Percentiles rank a stretch among this genome's conserved stretches.
These are phyloP conservation scores for Eimeria brunetti DNA, from an alignment of 169 alveolate species.

Conservation along the genomic window DNA sequence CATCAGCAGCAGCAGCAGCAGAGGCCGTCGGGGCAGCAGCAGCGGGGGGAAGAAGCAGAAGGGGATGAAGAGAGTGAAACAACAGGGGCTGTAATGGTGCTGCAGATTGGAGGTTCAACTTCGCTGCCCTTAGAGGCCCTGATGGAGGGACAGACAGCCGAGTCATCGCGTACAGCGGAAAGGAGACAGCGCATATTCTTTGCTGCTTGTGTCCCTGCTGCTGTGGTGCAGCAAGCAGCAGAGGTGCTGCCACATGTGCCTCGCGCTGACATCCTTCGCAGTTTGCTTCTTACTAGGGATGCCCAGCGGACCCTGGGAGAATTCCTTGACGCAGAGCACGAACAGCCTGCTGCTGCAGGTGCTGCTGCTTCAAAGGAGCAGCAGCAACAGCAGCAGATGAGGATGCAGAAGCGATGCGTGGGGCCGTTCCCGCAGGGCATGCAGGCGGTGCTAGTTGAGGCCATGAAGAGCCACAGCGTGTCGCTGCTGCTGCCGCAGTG, in stretches of 20 bases:
- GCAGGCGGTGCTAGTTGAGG: slow-evolving; percentile 73
- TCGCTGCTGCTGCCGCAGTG: slow-evolving; percentile 73
- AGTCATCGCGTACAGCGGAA: slow-evolving; percentile 65
- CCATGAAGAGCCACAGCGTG: slow-evolving; percentile 73
- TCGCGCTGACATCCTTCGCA: slow-evolving; percentile 42
- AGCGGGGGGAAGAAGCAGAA: neutral
- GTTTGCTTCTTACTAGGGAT: slow-evolving; percentile 71
- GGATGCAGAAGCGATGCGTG: neutral
- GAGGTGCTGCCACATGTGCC: slow-evolving; percentile 70
- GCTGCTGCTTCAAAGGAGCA: neutral
- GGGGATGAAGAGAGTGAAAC: slow-evolving; percentile 52
- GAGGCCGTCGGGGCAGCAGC: neutral
- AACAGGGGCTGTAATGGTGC: slow-evolving; percentile 68
- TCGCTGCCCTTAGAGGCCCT: slow-evolving; percentile 70
- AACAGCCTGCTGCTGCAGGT: neutral
- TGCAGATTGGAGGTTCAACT: slow-evolving; percentile 46
- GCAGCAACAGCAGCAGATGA: neutral
- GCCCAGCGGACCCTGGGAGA: slow-evolving; percentile 15
- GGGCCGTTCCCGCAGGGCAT: slow-evolving; percentile 80
- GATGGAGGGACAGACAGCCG: slow-evolving; percentile 72
- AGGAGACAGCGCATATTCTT: slow-evolving; percentile 67
- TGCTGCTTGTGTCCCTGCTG: slow-evolving; percentile 48
- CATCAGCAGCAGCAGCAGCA: slow-evolving; percentile 38
- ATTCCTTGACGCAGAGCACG: slow-evolving; percentile 36
- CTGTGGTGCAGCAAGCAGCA: slow-evolving; percentile 36